Evolutionary conservation across 495 filamentous ascomycete genomes (phyloP).

Genomic region (Penicillium cosmopolitanum): DNA sequence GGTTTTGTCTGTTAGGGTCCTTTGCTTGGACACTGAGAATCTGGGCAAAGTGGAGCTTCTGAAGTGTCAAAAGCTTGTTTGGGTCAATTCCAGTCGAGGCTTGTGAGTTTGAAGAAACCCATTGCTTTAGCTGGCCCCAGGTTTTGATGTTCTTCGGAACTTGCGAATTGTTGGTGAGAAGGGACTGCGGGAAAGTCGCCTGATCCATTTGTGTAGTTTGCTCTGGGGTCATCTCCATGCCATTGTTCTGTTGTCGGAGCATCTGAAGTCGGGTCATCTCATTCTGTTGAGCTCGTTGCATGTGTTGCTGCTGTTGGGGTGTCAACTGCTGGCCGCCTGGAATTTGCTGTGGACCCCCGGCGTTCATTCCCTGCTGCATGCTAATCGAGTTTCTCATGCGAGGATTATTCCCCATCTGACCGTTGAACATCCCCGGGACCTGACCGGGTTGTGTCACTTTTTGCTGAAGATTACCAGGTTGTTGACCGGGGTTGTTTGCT

Average conservation of each 20-base stretch:
- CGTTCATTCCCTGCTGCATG: slow-evolving; percentile 38
- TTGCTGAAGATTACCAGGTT: slow-evolving; percentile 37
- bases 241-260: slow-evolving; percentile 46
- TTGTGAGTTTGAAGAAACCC: slow-evolving; percentile 55
- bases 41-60: slow-evolving; percentile 58
- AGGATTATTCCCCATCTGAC: slow-evolving; percentile 40
- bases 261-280: slow-evolving; percentile 41
- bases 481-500: slow-evolving; percentile 28
- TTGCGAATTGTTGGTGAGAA: slow-evolving; percentile 41
- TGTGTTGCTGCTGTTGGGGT: slow-evolving; percentile 35
- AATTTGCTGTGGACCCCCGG: slow-evolving; percentile 37
- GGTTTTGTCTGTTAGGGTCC: slow-evolving; percentile 33
- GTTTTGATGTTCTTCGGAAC: slow-evolving; percentile 66
- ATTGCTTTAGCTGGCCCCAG: slow-evolving; percentile 75
- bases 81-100: slow-evolving; percentile 42
- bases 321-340: slow-evolving; percentile 40
- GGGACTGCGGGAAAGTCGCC: slow-evolving; percentile 40
- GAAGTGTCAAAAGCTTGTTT: slow-evolving; percentile 51
- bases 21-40: slow-evolving; percentile 33
- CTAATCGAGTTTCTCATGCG: slow-evolving; percentile 40
- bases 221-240: slow-evolving; percentile 46
- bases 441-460: slow-evolving; percentile 39
- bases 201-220: slow-evolving; percentile 54
- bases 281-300: slow-evolving; percentile 30
- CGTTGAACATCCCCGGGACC: slow-evolving; percentile 40